phyloP scores from a whole-genome alignment of 306 rosid genomes.

The Glycine latifolia region DNA sequence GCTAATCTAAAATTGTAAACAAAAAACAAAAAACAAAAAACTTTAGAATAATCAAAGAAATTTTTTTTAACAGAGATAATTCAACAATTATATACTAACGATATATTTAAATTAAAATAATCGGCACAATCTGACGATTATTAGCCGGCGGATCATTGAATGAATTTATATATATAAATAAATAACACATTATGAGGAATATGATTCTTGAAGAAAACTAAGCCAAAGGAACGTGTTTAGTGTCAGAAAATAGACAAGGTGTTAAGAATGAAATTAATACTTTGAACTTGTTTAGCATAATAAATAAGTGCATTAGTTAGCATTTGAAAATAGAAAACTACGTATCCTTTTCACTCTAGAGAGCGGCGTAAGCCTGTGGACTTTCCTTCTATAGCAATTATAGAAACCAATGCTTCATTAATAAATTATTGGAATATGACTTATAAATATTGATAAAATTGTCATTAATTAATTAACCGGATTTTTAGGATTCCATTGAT shows the following conservation, averaged over 20 bases:
- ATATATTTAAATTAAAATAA: slow-evolving; percentile 6
- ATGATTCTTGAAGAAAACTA: slow-evolving; percentile 12
- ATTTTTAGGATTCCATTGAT: slow-evolving; percentile 37
- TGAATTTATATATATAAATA: background rate
- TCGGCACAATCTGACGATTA: slow-evolving; percentile 15
- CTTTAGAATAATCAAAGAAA: background rate
- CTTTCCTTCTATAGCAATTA: background rate
- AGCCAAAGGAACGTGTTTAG: slow-evolving; percentile 31
- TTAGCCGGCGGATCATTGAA: background rate
- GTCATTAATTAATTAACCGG: background rate
- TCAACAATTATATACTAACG: background rate
- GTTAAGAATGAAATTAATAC: slow-evolving; percentile 13
- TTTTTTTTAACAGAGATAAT: background rate
- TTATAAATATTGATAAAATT: background rate
- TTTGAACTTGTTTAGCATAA: slow-evolving; percentile 12
- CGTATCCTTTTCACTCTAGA: background rate
- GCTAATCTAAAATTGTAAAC: background rate
- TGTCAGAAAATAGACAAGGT: slow-evolving; percentile 37
- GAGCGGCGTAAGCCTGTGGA: background rate
- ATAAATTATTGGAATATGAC: background rate
- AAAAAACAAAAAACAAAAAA: slow-evolving; percentile 14
- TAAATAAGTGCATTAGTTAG: background rate
- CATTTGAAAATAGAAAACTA: background rate
- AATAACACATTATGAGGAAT: background rate
- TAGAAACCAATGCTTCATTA: background rate